phyloP scores from a whole-genome alignment of 179 eudicot genomes.

The Drosera spatulata region DNA sequence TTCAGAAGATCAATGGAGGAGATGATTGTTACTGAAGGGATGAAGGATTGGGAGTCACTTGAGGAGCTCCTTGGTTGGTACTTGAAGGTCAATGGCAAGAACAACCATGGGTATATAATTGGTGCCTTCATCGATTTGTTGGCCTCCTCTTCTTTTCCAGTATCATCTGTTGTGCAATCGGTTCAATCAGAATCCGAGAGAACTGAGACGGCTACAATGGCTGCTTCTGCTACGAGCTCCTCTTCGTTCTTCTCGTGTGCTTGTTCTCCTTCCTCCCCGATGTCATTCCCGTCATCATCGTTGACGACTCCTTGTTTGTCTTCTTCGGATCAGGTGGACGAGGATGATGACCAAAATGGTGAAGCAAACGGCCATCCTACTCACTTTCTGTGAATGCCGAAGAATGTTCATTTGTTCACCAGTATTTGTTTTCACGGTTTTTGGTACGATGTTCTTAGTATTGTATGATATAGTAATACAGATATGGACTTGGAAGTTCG shows the following conservation, averaged over 20 bases:
- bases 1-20: constrained; percentile 37
- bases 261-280: neutral
- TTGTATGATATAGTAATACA: too few relatives aligned
- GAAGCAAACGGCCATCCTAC: too few relatives aligned
- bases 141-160: neutral
- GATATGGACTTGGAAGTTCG: too few relatives aligned
- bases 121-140: constrained; percentile 47
- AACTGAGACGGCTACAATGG: neutral
- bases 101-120: constrained; percentile 25
- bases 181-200: neutral
- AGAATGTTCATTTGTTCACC: too few relatives aligned
- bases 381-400: too few relatives aligned
- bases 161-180: neutral
- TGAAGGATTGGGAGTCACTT: constrained; percentile 26
- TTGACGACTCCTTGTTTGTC: constrained; percentile 1
- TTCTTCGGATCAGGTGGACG: neutral
- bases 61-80: constrained; percentile 22
- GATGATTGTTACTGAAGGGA: constrained; percentile 34
- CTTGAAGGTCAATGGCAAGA: constrained; percentile 7
- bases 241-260: neutral
- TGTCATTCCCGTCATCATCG: constrained; percentile 1
- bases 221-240: neutral
- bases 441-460: too few relatives aligned
- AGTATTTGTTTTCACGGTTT: too few relatives aligned
- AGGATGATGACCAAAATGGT: neutral